A percentile compares a stretch with the other conserved stretches of the same genome.
These are phyloP conservation scores for Paramecium octaurelia DNA, from an alignment of 73 alveolate species.

Conservation along the genomic window DNA sequence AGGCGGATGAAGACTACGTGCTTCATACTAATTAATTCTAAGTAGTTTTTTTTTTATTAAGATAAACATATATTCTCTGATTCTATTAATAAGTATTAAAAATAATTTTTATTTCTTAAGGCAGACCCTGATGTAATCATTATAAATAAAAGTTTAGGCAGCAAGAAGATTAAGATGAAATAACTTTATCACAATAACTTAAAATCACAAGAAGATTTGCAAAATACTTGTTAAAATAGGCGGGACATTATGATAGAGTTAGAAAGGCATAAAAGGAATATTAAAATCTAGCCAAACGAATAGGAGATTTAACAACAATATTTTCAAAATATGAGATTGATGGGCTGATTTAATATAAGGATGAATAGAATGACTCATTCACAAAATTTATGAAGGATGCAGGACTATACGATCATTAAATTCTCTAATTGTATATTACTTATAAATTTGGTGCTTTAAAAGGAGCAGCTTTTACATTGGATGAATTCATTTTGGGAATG, in stretches of 20 bases:
- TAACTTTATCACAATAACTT: not conserved
- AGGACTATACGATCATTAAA: not conserved
- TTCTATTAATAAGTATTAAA: not conserved
- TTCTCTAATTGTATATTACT: not conserved
- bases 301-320: not conserved
- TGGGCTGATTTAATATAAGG: not conserved
- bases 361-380: not conserved
- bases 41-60: not conserved
- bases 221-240: not conserved
- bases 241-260: not conserved
- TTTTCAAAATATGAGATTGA: not conserved
- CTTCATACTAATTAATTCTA: not conserved
- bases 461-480: not conserved
- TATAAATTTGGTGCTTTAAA: not conserved
- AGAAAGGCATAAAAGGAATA: not conserved
- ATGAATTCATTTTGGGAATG: conserved; percentile 9
- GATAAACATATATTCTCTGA: not conserved
- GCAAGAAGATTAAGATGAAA: not conserved
- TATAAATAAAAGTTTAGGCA: not conserved
- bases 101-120: not conserved
- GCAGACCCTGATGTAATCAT: not conserved
- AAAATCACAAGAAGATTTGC: not conserved
- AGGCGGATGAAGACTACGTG: not conserved
- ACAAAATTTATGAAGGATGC: not conserved
- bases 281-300: not conserved